These are phyloP conservation scores for Sarocladiaceae sp. DNA, from an alignment of 2,329 filamentous ascomycete species.

Conservation along the genomic window DNA sequence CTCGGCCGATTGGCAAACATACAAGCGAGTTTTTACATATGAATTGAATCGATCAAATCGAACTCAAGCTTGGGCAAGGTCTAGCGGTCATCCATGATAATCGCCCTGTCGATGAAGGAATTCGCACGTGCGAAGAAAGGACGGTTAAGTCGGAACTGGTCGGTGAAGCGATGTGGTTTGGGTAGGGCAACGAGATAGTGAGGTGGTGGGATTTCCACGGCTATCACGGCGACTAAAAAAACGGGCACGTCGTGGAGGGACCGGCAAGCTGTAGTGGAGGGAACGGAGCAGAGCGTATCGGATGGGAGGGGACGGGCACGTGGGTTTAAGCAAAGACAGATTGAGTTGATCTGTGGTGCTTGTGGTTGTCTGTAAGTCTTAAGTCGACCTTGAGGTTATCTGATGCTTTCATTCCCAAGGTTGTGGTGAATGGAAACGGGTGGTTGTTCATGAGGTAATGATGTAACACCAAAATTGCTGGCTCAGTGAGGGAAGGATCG, in stretches of 20 bases:
- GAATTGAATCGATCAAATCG: neutral
- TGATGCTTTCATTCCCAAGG: neutral
- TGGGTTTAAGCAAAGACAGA: neutral
- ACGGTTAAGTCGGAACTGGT: neutral
- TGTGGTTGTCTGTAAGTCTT: no score
- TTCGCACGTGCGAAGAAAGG: no score
- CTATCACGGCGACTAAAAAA: slow-evolving; percentile 2
- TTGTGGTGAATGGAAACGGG: no score
- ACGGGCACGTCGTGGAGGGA: no score
- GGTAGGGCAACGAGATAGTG: neutral
- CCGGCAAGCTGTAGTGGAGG: no score
- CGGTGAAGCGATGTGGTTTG: neutral
- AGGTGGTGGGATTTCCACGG: neutral
- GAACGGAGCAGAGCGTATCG: neutral
- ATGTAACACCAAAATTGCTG: no score
- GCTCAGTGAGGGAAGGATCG: neutral
- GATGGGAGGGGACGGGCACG: neutral
- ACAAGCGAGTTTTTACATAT: neutral
- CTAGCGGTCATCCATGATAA: no score
- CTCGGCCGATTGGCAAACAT: neutral
- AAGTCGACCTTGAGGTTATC: no score
- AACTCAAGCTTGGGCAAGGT: no score
- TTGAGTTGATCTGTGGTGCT: neutral
- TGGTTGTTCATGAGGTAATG: no score
- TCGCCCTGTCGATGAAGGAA: no score